A percentile compares a stretch with the other conserved stretches of the same genome.
Evolutionary conservation across 331 rosid species (phyloP).

Genomic region (Phaseolus coccineus): DNA sequence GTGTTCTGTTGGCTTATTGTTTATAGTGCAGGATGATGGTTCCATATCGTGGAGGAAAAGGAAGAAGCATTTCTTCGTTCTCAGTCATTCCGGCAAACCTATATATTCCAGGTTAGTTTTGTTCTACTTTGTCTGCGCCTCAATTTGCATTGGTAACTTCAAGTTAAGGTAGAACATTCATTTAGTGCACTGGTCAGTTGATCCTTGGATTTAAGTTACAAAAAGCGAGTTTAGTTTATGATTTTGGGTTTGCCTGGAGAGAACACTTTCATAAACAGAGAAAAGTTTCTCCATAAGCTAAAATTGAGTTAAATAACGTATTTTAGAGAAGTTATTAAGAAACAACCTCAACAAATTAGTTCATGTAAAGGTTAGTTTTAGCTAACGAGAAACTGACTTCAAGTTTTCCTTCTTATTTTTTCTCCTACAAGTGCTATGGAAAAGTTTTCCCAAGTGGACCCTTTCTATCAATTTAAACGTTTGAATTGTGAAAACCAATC

Average conservation of each 20-base stretch:
- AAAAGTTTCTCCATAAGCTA: too few relatives aligned
- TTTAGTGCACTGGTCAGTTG: background rate
- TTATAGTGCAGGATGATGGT: constrained; percentile 93
- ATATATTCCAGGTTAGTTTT: constrained; percentile 85
- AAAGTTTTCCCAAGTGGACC: too few relatives aligned
- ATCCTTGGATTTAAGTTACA: background rate
- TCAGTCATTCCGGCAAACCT: constrained; percentile 94
- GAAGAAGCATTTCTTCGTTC: constrained; percentile 94
- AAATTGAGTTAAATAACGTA: too few relatives aligned
- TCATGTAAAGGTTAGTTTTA: too few relatives aligned
- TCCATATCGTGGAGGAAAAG: constrained; percentile 97
- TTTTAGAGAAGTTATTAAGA: too few relatives aligned
- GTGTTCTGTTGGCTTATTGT: constrained; percentile 56
- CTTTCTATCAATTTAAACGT: background rate
- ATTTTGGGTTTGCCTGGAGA: background rate
- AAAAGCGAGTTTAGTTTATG: background rate
- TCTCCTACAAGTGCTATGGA: too few relatives aligned
- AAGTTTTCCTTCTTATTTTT: too few relatives aligned
- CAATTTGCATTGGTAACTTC: background rate
- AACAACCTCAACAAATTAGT: too few relatives aligned
- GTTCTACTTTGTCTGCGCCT: background rate
- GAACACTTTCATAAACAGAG: too few relatives aligned
- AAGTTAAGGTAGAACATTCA: background rate
- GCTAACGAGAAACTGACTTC: too few relatives aligned
- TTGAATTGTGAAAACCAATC: background rate